These are phyloP conservation scores for Trapa bicornis DNA, from an alignment of 345 rosid species.

Conservation along the genomic window DNA sequence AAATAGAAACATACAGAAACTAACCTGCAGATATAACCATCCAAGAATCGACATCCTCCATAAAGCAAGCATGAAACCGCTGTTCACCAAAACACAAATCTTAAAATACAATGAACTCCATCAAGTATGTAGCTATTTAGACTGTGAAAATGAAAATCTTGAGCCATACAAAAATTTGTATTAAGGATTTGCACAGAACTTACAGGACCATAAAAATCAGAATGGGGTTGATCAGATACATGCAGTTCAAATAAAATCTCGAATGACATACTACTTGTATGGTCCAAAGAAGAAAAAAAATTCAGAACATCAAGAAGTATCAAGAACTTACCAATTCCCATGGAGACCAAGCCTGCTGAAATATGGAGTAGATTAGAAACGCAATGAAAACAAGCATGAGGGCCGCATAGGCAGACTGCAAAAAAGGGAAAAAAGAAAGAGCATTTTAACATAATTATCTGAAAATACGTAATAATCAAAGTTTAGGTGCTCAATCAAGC, in stretches of 20 bases:
- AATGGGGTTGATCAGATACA: not conserved
- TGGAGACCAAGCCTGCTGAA: constrained; percentile 58
- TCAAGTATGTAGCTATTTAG: not conserved
- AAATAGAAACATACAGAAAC: constrained; percentile 11
- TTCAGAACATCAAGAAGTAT: not conserved
- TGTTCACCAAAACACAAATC: constrained; percentile 16
- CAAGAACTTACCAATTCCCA: constrained; percentile 68
- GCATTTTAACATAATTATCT: not conserved
- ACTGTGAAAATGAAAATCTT: not conserved
- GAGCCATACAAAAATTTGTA: not conserved
- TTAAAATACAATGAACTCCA: not conserved
- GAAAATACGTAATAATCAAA: not conserved
- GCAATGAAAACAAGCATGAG: constrained; percentile 37
- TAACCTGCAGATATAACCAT: constrained; percentile 71
- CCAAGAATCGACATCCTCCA: constrained; percentile 70
- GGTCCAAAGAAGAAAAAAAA: not conserved
- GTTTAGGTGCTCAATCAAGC: not conserved
- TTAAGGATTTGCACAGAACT: not conserved
- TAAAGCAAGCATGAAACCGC: constrained; percentile 90
- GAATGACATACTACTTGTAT: not conserved
- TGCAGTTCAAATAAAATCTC: not conserved
- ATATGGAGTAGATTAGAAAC: constrained; percentile 61
- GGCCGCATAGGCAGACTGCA: constrained; percentile 49
- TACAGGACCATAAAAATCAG: not conserved
- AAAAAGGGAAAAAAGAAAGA: not conserved